These are phyloP conservation scores for Leishmania aethiopica DNA, from an alignment of 208 protist genomes.

Conservation along the genomic window DNA sequence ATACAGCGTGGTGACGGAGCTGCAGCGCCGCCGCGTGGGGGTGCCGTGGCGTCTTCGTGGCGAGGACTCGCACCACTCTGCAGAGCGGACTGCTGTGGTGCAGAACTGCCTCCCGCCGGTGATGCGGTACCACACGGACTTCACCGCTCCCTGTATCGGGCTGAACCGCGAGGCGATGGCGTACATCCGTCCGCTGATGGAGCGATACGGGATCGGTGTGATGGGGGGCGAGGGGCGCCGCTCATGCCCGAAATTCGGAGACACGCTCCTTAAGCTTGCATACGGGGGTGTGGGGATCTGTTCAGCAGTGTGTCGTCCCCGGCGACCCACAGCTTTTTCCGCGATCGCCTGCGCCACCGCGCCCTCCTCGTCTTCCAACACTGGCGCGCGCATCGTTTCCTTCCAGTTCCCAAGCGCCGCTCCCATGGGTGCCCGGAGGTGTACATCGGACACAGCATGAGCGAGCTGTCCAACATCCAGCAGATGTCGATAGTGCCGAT, in stretches of 20 bases:
- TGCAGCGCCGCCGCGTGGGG: conserved; percentile 17
- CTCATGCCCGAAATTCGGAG: conserved; percentile 1
- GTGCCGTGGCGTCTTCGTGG: conserved; percentile 2
- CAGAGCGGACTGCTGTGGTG: neutral
- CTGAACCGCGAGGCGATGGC: conserved; percentile 34
- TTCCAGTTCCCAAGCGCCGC: neutral
- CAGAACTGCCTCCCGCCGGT: conserved; percentile 10
- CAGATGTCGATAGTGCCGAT: conserved; percentile 18
- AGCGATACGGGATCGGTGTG: conserved; percentile 35
- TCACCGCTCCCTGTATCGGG: conserved; percentile 27
- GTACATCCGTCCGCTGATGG: conserved; percentile 43
- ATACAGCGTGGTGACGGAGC: neutral
- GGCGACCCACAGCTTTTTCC: neutral
- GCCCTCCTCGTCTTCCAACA: conserved; percentile 29
- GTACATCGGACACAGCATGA: conserved; percentile 44
- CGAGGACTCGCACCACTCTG: neutral
- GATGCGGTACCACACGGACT: neutral
- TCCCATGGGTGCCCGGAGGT: neutral
- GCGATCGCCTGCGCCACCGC: neutral
- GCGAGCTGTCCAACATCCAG: conserved; percentile 48
- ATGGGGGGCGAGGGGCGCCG: too few species aligned
- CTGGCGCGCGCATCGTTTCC: conserved; percentile 14
- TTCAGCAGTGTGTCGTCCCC: neutral
- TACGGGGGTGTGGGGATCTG: neutral
- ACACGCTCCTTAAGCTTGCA: conserved; percentile 14